Evolutionary conservation across 805 yeast genomes (phyloP).

Genomic region (Suhomyces faveliae): DNA sequence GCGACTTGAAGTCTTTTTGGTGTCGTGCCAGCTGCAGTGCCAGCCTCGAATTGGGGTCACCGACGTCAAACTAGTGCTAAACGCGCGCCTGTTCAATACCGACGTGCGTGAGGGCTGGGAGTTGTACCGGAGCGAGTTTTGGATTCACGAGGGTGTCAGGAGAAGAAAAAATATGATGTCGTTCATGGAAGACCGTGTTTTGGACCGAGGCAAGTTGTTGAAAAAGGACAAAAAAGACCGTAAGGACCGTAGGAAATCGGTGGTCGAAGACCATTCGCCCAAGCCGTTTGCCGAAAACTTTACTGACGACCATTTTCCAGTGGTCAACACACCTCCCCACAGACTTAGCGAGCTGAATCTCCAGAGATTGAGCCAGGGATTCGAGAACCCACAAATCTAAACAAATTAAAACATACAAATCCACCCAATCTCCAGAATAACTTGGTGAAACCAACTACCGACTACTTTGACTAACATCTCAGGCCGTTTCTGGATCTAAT

Average conservation of each 20-base stretch:
- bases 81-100: constrained; percentile 77
- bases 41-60: constrained; percentile 67
- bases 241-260: constrained; percentile 21
- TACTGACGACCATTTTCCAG: neutral
- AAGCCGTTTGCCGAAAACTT: neutral
- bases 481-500: too few species aligned
- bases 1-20: constrained; percentile 38
- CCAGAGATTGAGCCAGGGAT: constrained; percentile 9
- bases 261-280: neutral
- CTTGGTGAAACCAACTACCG: too few species aligned
- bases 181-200: constrained; percentile 19
- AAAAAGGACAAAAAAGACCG: constrained; percentile 41
- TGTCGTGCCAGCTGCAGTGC: constrained; percentile 42
- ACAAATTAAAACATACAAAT: neutral
- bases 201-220: constrained; percentile 27
- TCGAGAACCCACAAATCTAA: neutral
- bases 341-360: constrained; percentile 21
- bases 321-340: constrained; percentile 6
- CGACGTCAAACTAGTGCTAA: constrained; percentile 77
- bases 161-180: constrained; percentile 42
- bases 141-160: constrained; percentile 80
- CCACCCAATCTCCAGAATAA: neutral
- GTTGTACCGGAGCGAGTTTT: constrained; percentile 85
- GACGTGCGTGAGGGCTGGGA: constrained; percentile 95
- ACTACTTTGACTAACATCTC: too few species aligned